Base-by-base conservation (phyloP, 2,329 filamentous ascomycete genomes). In the Plenodomus biglobosus region DNA sequence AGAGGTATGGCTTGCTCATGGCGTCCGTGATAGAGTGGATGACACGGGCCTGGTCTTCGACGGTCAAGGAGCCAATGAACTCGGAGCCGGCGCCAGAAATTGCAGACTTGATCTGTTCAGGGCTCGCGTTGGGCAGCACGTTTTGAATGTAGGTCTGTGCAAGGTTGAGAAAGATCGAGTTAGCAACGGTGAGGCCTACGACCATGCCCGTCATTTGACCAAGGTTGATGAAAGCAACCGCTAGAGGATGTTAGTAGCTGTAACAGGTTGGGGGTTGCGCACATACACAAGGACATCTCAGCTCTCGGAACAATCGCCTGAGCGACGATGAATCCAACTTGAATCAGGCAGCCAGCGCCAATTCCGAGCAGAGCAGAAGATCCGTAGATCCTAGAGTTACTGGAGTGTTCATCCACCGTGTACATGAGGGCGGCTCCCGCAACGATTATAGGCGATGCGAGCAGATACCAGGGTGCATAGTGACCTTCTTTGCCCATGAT, bases 311-410 rank as follows among this genome's bases (percentile, higher is more conserved):
- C 52, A 15, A 53, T 36, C 10, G 40, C 54, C 30, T 54, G 51
- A 15, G 51, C 49, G 20, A 55, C 52, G 1, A 48, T 37, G 36
- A 55, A 64, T 1, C 44, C 30, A 5, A 52, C 45, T 13, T 58
- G 50, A 11, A 52, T 18, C 22, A 46, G 58, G 5, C 46, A 40
- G 7, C 64, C 64, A 5, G 38, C 46, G 10, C 64, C 64, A n/a
- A 59, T 30, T 1, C 48, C 65, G 2, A 64, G 3, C 7, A 68
- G 35, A 0, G 64, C 40, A 1, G 19, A 48, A 46, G 52, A 65
- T 20, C 64, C 65, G 50, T 68, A 68, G 6, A 68, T 53, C 4
- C 37, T 32, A 4, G 44, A 38, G 3, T 40, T 37, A 11, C 27
- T 18, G 4, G 61, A 63, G 16, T 43, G 27, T 1, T 38, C 38